phyloP scores from a whole-genome alignment of 192 early-diverging fungal genomes.

The Backusella psychrophila region DNA sequence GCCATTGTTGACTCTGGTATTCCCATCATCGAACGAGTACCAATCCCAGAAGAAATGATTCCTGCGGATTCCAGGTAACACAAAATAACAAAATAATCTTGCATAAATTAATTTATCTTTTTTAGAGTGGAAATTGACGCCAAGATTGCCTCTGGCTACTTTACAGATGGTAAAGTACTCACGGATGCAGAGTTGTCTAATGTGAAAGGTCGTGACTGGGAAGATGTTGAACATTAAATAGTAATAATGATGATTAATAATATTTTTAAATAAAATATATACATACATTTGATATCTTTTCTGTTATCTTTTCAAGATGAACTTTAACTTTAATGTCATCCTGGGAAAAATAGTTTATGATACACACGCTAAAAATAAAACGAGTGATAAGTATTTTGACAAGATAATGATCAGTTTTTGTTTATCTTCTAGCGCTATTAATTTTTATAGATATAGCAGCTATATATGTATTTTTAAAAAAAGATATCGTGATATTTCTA shows the following conservation, averaged over 20 bases:
- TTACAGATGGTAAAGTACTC: constrained; percentile 65
- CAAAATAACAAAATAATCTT: not conserved
- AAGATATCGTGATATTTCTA: no score
- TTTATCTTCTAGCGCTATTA: no score
- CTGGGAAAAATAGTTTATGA: no score
- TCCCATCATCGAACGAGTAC: constrained; percentile 82
- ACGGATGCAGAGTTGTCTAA: constrained; percentile 56
- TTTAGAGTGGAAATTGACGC: constrained; percentile 89
- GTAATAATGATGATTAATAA: not conserved
- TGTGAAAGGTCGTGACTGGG: constrained; percentile 84
- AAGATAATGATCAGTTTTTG: no score
- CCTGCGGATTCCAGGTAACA: constrained; percentile 71
- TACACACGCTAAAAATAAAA: no score
- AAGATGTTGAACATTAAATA: constrained; percentile 59
- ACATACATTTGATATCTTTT: not conserved
- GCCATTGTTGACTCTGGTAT: constrained; percentile 88
- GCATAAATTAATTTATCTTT: constrained; percentile 13
- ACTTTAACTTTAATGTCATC: not conserved
- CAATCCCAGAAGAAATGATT: constrained; percentile 86
- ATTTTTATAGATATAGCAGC: no score
- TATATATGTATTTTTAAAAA: no score
- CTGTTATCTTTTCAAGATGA: not conserved
- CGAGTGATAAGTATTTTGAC: no score
- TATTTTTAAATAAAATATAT: not conserved
- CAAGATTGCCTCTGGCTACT: constrained; percentile 96